phyloP scores from a whole-genome alignment of 352 stramenopile species.

The Globisporangium cederbergense region DNA sequence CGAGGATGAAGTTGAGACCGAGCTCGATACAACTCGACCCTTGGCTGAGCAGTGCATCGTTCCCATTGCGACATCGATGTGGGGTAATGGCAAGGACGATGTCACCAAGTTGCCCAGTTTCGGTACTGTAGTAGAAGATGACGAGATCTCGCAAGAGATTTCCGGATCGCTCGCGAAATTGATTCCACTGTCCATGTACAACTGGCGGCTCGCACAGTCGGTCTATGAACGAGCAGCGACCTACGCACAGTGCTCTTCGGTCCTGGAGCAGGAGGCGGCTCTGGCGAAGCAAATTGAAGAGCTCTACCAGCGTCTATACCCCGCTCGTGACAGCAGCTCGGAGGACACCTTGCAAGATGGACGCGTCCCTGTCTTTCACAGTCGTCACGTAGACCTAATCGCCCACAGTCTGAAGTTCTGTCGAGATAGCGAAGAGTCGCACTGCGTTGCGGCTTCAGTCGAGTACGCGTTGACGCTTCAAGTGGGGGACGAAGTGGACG shows the following conservation, averaged over 20 bases:
- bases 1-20: background rate
- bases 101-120: slow-evolving; percentile 36
- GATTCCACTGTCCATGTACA: slow-evolving; percentile 57
- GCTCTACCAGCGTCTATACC: slow-evolving; percentile 54
- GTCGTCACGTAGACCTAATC: slow-evolving; percentile 45
- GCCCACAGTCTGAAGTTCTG: slow-evolving; percentile 37
- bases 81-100: slow-evolving; percentile 16
- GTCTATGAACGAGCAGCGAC: slow-evolving; percentile 55
- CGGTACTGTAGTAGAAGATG: slow-evolving; percentile 56
- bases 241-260: slow-evolving; percentile 46
- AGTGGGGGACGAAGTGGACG: slow-evolving; percentile 69
- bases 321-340: slow-evolving; percentile 12
- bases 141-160: slow-evolving; percentile 65
- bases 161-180: slow-evolving; percentile 49
- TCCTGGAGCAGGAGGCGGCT: slow-evolving; percentile 44
- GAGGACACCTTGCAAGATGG: slow-evolving; percentile 11
- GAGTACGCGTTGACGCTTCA: slow-evolving; percentile 59
- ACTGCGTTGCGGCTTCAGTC: slow-evolving; percentile 53
- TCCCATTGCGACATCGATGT: slow-evolving; percentile 12
- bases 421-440: slow-evolving; percentile 13
- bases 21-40: background rate
- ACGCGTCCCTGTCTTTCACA: slow-evolving; percentile 29
- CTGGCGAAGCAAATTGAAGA: slow-evolving; percentile 46
- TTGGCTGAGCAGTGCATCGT: background rate
- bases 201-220: slow-evolving; percentile 64